Percentiles rank a stretch among this genome's conserved stretches.
Conservation (phyloP, 2,329 filamentous ascomycete species). For the Pseudogymnoascus verrucosus region DNA sequence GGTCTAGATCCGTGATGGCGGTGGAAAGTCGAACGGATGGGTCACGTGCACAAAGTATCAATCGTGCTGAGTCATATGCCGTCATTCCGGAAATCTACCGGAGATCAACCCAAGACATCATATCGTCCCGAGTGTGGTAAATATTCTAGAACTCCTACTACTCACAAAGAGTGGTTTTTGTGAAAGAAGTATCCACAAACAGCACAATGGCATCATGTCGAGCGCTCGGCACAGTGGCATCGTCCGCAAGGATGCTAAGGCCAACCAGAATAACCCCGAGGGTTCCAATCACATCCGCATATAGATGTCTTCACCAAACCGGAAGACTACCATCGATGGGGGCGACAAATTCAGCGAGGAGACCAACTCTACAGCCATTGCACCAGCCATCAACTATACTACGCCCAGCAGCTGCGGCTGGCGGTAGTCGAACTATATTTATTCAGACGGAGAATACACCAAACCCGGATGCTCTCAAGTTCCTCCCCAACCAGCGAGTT, state of each 20-base stretch:
- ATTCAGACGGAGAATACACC: constrained; percentile 95
- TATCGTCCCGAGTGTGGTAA: not conserved
- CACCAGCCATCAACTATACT: constrained; percentile 33
- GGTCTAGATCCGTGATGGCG: not conserved
- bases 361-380: constrained; percentile 36
- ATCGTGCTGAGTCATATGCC: not conserved
- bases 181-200: not conserved
- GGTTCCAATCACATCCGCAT: constrained; percentile 22
- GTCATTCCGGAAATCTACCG: not conserved
- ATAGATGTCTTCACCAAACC: constrained; percentile 35
- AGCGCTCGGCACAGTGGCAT: not conserved
- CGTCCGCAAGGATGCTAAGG: not conserved
- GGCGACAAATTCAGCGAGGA: constrained; percentile 36
- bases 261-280: not conserved
- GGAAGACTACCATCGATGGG: constrained; percentile 38
- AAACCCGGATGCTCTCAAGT: constrained; percentile 93
- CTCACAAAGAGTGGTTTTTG: not conserved
- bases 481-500: constrained; percentile 81
- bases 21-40: not conserved
- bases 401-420: constrained; percentile 32
- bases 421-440: constrained; percentile 69
- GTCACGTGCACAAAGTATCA: not conserved
- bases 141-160: not conserved
- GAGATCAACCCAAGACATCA: not conserved
- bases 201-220: not conserved